Evolutionary conservation across 805 yeast genomes (phyloP), one percentile per base, ranked within the genome.

Genomic region (Schwanniomyces yamadae): DNA sequence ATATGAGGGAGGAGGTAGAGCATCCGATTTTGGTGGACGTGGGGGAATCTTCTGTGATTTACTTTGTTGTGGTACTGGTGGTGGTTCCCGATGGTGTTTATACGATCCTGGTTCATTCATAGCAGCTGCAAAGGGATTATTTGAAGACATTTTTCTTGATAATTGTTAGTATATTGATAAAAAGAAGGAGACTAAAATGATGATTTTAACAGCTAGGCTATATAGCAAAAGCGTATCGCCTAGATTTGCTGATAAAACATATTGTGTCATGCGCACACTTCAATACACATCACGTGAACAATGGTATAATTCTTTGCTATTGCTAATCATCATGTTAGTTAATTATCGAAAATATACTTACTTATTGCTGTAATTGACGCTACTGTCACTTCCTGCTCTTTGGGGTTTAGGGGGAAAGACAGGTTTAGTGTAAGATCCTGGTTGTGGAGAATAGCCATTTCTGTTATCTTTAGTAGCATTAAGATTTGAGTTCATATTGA

Each of bases 1-100:
- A 50, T 82, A 82, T 0, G 87, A 69, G 6, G 89, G 88, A 5
- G 87, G 86, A 5, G 72, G 57, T 6, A 46, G 41, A 9, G 34
- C 23, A n/a, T 48, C 48, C 10, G 46, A 39, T 55, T 50, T 67
- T 6, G 69, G 62, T 33, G 70, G 68, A n/a, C 54, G 41, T 17
- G 58, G 37, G 13, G 49, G 55, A 18, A 54, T 52, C 31, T 46
- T 31, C 6, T 30, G 30, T 13, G 28, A 24, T 16, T 25, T 33
- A 6, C 16, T 15, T 8, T 23, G 27, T 19, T 43, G 39, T 12
- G 66, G 66, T 6, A 49, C 55, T 4, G 63, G 63, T 8, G 69
- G 66, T 2, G 69, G 59, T 24, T 55, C 63, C 33, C 64, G 57
- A 42, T 58, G 66, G 43, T 62, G 70, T 37, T 48, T 57, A 45